A percentile compares a stretch with the other conserved stretches of the same genome.
These are phyloP conservation scores for Penicillium expansum DNA, from an alignment of 2,329 filamentous ascomycete genomes.

Conservation along the genomic window DNA sequence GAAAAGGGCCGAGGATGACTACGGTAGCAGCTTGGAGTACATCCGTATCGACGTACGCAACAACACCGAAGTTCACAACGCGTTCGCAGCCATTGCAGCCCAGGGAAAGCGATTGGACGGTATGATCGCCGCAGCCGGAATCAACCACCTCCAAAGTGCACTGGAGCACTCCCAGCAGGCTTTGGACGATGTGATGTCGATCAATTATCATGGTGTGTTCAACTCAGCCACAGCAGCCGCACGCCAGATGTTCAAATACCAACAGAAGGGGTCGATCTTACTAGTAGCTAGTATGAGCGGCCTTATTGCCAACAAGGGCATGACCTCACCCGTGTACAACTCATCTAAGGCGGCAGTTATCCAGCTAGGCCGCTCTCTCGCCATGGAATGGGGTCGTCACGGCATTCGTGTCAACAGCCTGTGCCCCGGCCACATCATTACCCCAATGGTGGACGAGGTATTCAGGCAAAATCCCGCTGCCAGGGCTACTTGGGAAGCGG, in stretches of 20 bases:
- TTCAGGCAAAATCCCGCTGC: constrained; percentile 72
- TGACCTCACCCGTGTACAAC: constrained; percentile 49
- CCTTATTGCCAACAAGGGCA: constrained; percentile 49
- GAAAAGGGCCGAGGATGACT: constrained; percentile 35
- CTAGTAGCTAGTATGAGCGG: constrained; percentile 54
- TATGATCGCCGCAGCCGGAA: constrained; percentile 43
- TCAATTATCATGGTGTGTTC: constrained; percentile 53
- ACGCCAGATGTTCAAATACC: constrained; percentile 49
- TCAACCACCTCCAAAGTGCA: constrained; percentile 44
- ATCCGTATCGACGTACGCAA: constrained; percentile 49
- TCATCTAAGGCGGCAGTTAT: constrained; percentile 55
- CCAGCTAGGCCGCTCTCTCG: constrained; percentile 51
- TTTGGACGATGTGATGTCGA: constrained; percentile 44
- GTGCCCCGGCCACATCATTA: constrained; percentile 55
- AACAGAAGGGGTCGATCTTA: constrained; percentile 50
- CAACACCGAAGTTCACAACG: constrained; percentile 34
- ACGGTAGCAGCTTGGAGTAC: constrained; percentile 46
- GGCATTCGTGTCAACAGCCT: constrained; percentile 55
- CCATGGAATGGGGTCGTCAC: constrained; percentile 53
- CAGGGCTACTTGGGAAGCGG: constrained; percentile 42
- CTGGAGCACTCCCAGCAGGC: constrained; percentile 43
- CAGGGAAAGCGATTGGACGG: constrained; percentile 41
- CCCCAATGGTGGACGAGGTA: constrained; percentile 75
- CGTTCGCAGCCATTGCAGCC: constrained; percentile 36
- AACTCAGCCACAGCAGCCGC: constrained; percentile 49